A percentile compares a stretch with the other conserved stretches of the same genome.
Conservation (phyloP, 768 basidiomycete genomes). For the Sporobolomyces pararoseus region DNA sequence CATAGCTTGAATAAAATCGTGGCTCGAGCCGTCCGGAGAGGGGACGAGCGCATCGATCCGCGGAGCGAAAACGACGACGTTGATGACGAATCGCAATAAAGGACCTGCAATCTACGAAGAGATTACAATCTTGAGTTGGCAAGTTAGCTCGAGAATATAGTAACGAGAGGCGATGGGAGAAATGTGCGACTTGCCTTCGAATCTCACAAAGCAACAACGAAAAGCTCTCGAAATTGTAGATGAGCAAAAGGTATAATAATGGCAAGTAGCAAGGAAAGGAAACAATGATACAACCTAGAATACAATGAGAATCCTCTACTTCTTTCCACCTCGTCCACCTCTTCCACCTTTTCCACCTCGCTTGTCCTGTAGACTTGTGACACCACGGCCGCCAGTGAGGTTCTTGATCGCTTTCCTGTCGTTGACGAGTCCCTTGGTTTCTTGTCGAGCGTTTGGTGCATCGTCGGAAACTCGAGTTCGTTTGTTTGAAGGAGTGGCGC, state of each 20-base stretch:
- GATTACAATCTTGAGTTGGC: too few species aligned
- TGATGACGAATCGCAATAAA: too few species aligned
- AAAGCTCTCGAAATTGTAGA: too few species aligned
- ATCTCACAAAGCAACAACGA: too few species aligned
- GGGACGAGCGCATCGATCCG: too few species aligned
- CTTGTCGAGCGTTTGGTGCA: slow-evolving; percentile 51
- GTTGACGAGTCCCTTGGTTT: slow-evolving; percentile 61
- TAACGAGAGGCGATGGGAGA: too few species aligned
- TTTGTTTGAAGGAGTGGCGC: slow-evolving; percentile 59
- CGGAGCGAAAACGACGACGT: too few species aligned
- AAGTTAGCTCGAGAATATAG: too few species aligned
- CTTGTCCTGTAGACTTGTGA: slow-evolving; percentile 33
- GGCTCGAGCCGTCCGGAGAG: too few species aligned
- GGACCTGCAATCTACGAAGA: too few species aligned
- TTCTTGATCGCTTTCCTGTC: slow-evolving; percentile 73
- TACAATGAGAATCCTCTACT: neutral
- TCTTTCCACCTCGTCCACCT: slow-evolving; percentile 1
- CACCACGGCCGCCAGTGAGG: slow-evolving; percentile 36
- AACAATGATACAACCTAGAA: neutral
- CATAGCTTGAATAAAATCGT: too few species aligned
- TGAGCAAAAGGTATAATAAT: neutral
- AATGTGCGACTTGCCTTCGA: too few species aligned
- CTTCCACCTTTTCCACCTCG: slow-evolving; percentile 17
- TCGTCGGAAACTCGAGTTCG: slow-evolving; percentile 54
- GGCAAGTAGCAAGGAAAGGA: neutral